These are phyloP conservation scores for Megacollybia marginata DNA, from an alignment of 768 basidiomycete genomes.

Conservation along the genomic window DNA sequence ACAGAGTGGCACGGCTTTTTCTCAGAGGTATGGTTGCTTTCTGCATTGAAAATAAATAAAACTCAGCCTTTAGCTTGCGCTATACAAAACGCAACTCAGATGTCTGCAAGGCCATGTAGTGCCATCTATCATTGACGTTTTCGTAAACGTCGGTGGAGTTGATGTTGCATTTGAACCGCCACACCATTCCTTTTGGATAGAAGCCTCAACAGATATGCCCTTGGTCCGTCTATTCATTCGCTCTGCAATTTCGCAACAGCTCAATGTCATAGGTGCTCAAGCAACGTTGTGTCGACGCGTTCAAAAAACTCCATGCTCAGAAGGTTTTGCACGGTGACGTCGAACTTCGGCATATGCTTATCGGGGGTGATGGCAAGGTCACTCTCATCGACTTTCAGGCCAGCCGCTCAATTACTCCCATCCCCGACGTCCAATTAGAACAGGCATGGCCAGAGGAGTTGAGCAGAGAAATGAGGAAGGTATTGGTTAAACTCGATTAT, in stretches of 20 bases:
- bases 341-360: slow-evolving; percentile 44
- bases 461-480: slow-evolving; percentile 44
- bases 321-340: slow-evolving; percentile 44
- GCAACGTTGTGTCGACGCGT: slow-evolving; percentile 42
- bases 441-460: slow-evolving; percentile 34
- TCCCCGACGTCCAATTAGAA: slow-evolving; percentile 24
- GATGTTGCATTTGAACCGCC: slow-evolving; percentile 43
- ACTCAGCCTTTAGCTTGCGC: slow-evolving; percentile 31
- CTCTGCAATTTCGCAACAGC: too few species aligned
- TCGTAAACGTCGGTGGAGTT: slow-evolving; percentile 26
- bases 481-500: slow-evolving; percentile 47
- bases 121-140: slow-evolving; percentile 45
- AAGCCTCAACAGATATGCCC: slow-evolving; percentile 54
- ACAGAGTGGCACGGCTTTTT: slow-evolving; percentile 39
- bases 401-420: slow-evolving; percentile 20
- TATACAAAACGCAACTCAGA: slow-evolving; percentile 44
- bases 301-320: slow-evolving; percentile 36
- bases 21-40: slow-evolving; percentile 39
- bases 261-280: slow-evolving; percentile 29
- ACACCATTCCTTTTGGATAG: slow-evolving; percentile 53
- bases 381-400: slow-evolving; percentile 50
- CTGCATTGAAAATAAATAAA: neutral
- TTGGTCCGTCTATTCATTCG: slow-evolving; percentile 1
- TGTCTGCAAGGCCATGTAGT: slow-evolving; percentile 46
- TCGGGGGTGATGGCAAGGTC: slow-evolving; percentile 45